Percentiles rank a stretch among this genome's conserved stretches.
phyloP scores from a whole-genome alignment of 2,329 filamentous ascomycete species.

The Byssochlamys sp. region DNA sequence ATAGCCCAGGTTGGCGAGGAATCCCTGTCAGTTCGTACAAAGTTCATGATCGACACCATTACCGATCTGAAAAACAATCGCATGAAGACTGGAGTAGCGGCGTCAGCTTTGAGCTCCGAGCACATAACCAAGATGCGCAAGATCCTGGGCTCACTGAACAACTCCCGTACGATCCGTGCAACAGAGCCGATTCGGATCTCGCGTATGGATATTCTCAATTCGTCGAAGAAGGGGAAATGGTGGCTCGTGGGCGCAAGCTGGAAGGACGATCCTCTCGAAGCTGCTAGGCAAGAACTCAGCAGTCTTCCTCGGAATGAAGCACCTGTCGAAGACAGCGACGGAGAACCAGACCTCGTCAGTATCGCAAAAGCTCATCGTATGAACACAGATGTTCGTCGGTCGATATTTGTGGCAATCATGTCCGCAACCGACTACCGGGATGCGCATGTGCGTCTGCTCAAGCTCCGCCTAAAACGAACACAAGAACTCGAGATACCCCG shows the following conservation, averaged over 20 bases:
- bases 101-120: slow-evolving; percentile 64
- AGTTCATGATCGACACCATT: slow-evolving; percentile 96
- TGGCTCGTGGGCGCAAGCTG: slow-evolving; percentile 98
- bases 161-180: slow-evolving; percentile 53
- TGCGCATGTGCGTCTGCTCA: slow-evolving; percentile 67
- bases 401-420: slow-evolving; percentile 89
- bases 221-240: slow-evolving; percentile 87
- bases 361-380: slow-evolving; percentile 75
- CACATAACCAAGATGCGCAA: slow-evolving; percentile 86
- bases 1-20: slow-evolving; percentile 58
- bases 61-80: slow-evolving; percentile 91
- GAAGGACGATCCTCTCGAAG: slow-evolving; percentile 37
- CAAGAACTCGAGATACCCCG: slow-evolving; percentile 79
- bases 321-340: slow-evolving; percentile 22
- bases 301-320: slow-evolving; percentile 7
- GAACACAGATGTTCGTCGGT: slow-evolving; percentile 74
- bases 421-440: slow-evolving; percentile 76
- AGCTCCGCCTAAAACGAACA: slow-evolving; percentile 73
- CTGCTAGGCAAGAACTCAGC: slow-evolving; percentile 24
- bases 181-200: slow-evolving; percentile 74
- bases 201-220: slow-evolving; percentile 69
- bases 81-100: slow-evolving; percentile 62
- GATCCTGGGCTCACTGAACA: slow-evolving; percentile 67
- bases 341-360: slow-evolving; percentile 54
- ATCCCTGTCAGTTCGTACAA: slow-evolving; percentile 74